Conservation (phyloP, 2,329 filamentous ascomycete genomes). For the Epichloe hybrida region DNA sequence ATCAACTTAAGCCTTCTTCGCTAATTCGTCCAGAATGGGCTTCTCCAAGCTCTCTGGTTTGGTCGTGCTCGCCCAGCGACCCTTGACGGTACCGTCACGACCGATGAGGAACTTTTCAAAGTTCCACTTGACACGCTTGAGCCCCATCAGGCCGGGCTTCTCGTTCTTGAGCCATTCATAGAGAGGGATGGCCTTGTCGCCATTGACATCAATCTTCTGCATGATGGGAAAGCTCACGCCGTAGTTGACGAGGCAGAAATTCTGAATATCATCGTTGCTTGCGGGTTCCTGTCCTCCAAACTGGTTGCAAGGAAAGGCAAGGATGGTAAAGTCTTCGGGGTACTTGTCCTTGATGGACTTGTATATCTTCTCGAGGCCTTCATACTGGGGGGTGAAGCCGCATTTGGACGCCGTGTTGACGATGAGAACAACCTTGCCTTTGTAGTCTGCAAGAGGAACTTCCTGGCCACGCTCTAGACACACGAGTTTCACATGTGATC, state of each 20-base stretch:
- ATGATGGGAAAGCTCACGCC: slow-evolving; percentile 81
- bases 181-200: slow-evolving; percentile 57
- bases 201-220: slow-evolving; percentile 90
- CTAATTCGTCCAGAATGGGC: slow-evolving; percentile 61
- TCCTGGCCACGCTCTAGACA: slow-evolving; percentile 44
- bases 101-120: slow-evolving; percentile 97
- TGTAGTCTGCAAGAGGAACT: slow-evolving; percentile 56
- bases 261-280: slow-evolving; percentile 64
- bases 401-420: slow-evolving; percentile 99
- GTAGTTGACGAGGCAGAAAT: slow-evolving; percentile 87
- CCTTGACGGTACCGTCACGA: slow-evolving; percentile 72
- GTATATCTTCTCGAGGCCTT: slow-evolving; percentile 81
- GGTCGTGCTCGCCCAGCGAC: slow-evolving; percentile 74
- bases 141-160: slow-evolving; percentile 71
- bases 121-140: slow-evolving; percentile 97
- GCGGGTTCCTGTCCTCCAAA: slow-evolving; percentile 87
- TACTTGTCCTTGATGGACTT: slow-evolving; percentile 57
- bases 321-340: slow-evolving; percentile 65
- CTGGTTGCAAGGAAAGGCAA: slow-evolving; percentile 98
- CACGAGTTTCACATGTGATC: slow-evolving; percentile 1
- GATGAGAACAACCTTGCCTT: slow-evolving; percentile 86
- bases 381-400: slow-evolving; percentile 97
- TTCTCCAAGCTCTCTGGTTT: slow-evolving; percentile 74
- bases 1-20: slow-evolving; percentile 25
- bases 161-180: slow-evolving; percentile 53